Evolutionary conservation across 1,284 basidiomycete species (phyloP).

Genomic region (Caloboletus firmus): DNA sequence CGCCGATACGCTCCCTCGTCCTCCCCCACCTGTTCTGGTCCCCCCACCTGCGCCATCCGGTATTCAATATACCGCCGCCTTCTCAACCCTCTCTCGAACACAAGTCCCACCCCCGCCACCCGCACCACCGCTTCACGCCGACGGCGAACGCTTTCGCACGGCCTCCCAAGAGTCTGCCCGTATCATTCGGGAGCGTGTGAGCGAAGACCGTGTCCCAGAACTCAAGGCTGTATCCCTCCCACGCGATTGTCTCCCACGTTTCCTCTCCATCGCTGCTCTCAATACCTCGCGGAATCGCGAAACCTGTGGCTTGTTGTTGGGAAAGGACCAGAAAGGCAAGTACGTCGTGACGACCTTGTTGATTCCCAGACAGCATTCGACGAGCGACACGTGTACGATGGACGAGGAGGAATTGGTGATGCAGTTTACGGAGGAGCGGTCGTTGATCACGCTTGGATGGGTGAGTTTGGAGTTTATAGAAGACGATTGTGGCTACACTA

Average conservation of each 20-base stretch:
- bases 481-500: not conserved
- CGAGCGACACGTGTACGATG: constrained; percentile 86
- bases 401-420: constrained; percentile 85
- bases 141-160: constrained; percentile 28
- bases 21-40: constrained; percentile 22
- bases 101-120: constrained; percentile 25
- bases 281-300: constrained; percentile 64
- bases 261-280: constrained; percentile 64
- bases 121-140: constrained; percentile 18
- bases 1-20: constrained; percentile 33
- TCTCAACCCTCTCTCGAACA: constrained; percentile 24
- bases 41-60: constrained; percentile 7
- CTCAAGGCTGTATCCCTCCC: constrained; percentile 69
- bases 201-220: constrained; percentile 33
- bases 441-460: constrained; percentile 86
- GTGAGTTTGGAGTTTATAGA: constrained; percentile 45
- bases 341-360: constrained; percentile 74
- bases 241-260: constrained; percentile 65
- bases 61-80: constrained; percentile 19
- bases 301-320: constrained; percentile 66
- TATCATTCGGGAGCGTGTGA: constrained; percentile 26
- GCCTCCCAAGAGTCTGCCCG: constrained; percentile 33
- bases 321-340: constrained; percentile 54
- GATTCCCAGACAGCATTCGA: constrained; percentile 82
- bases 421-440: constrained; percentile 75